Conservation (phyloP, 2,329 filamentous ascomycete species). For the Alternaria triticina region DNA sequence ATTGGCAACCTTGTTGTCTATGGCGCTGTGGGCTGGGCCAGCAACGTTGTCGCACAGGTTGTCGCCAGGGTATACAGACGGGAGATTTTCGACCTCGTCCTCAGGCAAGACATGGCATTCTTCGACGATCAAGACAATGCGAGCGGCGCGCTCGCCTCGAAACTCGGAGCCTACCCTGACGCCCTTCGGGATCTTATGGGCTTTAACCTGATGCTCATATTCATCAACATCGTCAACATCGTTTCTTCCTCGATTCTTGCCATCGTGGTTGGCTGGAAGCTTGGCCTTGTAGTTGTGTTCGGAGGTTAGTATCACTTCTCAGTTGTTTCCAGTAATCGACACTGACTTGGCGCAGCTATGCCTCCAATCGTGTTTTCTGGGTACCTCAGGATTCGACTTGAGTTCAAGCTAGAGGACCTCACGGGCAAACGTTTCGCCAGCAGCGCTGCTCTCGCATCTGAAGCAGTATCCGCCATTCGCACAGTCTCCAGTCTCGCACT, state of each 20-base stretch:
- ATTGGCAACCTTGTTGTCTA: conserved; percentile 55
- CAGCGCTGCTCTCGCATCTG: conserved; percentile 82
- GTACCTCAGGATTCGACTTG: conserved; percentile 89
- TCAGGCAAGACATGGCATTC: conserved; percentile 90
- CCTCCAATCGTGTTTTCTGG: conserved; percentile 60
- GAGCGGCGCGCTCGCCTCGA: conserved; percentile 79
- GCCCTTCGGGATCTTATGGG: conserved; percentile 88
- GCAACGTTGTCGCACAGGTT: conserved; percentile 54
- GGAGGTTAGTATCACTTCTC: conserved; percentile 43
- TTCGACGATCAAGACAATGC: conserved; percentile 92
- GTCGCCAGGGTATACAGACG: conserved; percentile 43
- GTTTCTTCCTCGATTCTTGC: conserved; percentile 73
- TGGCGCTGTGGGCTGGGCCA: conserved; percentile 53
- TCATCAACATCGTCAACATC: conserved; percentile 81
- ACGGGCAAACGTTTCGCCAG: conserved; percentile 67
- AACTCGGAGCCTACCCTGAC: conserved; percentile 73
- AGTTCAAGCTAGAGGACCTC: conserved; percentile 74
- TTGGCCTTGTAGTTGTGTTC: conserved; percentile 80
- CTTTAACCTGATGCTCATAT: conserved; percentile 82
- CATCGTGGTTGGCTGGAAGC: conserved; percentile 83
- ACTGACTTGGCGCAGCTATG: conserved; percentile 14
- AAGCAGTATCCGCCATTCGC: conserved; percentile 91
- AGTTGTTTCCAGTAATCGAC: not conserved
- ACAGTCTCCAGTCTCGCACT: conserved; percentile 91
- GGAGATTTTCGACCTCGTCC: conserved; percentile 80